phyloP scores from a whole-genome alignment of 176 grass and related monocot species.

The Urochloa ruziziensis region DNA sequence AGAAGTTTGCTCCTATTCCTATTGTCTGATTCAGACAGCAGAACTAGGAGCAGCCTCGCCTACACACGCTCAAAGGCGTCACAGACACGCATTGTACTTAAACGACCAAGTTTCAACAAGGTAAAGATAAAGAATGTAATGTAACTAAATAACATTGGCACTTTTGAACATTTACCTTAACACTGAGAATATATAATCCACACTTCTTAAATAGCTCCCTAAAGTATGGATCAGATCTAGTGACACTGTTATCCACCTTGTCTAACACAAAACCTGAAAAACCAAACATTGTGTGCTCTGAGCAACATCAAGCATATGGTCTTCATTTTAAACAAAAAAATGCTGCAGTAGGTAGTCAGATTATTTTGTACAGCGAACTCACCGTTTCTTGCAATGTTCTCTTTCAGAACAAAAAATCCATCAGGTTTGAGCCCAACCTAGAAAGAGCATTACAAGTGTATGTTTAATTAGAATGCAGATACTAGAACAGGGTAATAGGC shows the following conservation, averaged over 20 bases:
- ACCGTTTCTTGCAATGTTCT: slow-evolving; percentile 86
- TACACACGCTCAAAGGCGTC: too few species aligned
- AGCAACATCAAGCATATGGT: slow-evolving; percentile 3
- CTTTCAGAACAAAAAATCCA: slow-evolving; percentile 94
- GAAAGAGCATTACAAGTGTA: background rate
- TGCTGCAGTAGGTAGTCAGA: background rate
- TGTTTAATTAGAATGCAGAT: slow-evolving; percentile 23
- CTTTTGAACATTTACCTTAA: slow-evolving; percentile 50
- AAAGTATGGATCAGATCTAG: slow-evolving; percentile 90
- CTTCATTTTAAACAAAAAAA: background rate
- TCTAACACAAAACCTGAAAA: slow-evolving; percentile 89
- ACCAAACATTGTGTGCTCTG: background rate
- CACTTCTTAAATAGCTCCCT: slow-evolving; percentile 89
- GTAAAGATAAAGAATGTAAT: background rate
- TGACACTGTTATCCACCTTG: slow-evolving; percentile 93
- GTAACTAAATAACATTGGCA: slow-evolving; percentile 12
- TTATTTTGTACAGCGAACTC: slow-evolving; percentile 15
- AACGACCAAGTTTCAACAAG: too few species aligned
- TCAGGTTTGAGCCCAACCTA: slow-evolving; percentile 93
- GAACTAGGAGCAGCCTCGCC: too few species aligned
- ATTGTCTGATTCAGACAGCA: too few species aligned
- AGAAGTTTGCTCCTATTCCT: too few species aligned
- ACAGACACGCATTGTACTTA: too few species aligned
- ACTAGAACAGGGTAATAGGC: background rate
- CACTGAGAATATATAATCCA: slow-evolving; percentile 66